These are phyloP conservation scores for Calophaca sinica DNA, from an alignment of 306 rosid genomes.

Conservation along the genomic window DNA sequence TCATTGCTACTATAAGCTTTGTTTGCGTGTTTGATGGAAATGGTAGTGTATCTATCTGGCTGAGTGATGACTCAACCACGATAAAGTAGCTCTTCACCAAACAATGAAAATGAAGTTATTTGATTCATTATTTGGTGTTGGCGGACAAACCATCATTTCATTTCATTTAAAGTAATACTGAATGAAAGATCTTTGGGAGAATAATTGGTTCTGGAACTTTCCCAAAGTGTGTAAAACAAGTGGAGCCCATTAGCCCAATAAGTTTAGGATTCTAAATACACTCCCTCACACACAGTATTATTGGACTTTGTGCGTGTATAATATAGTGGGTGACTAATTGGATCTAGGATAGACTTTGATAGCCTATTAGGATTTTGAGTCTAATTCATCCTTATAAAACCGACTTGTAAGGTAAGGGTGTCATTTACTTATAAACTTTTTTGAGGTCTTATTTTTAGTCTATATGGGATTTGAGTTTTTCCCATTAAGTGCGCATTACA, in stretches of 20 bases:
- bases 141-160: constrained; percentile 19
- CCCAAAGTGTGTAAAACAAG: neutral
- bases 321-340: no score
- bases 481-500: constrained; percentile 36
- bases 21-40: neutral
- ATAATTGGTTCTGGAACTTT: constrained; percentile 32
- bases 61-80: neutral
- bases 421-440: no score
- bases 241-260: no score
- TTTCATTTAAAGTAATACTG: neutral
- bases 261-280: no score
- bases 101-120: constrained; percentile 37
- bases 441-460: no score
- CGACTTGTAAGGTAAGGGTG: no score
- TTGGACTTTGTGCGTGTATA: no score
- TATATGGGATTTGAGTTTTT: no score
- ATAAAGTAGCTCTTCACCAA: constrained; percentile 12
- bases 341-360: no score
- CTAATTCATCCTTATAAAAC: no score
- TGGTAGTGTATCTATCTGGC: neutral
- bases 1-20: neutral
- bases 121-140: constrained; percentile 34
- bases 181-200: neutral
- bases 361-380: no score
- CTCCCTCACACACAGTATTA: no score